A percentile compares a stretch with the other conserved stretches of the same genome.
phyloP scores from a whole-genome alignment of 2,329 filamentous ascomycete genomes.

The Aspergillus sergii region DNA sequence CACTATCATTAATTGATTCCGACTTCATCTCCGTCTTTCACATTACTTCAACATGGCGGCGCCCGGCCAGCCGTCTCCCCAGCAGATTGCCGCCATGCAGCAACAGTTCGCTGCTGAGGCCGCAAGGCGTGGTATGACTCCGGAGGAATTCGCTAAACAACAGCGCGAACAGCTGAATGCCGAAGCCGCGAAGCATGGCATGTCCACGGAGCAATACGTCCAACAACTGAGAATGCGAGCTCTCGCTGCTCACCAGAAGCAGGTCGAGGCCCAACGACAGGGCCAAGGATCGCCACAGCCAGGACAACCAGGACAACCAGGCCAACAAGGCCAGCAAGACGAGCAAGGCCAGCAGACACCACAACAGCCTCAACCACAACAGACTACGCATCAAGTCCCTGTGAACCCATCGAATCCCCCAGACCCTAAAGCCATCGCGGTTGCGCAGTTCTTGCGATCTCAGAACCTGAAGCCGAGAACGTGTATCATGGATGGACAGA shows the following conservation, averaged over 20 bases:
- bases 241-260: slow-evolving; percentile 47
- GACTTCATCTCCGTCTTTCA: slow-evolving; percentile 8
- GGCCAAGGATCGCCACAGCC: slow-evolving; percentile 37
- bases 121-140: slow-evolving; percentile 78
- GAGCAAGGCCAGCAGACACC: slow-evolving; percentile 36
- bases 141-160: slow-evolving; percentile 77
- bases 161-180: slow-evolving; percentile 49
- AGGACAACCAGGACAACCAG: slow-evolving; percentile 41
- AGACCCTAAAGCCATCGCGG: slow-evolving; percentile 82
- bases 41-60: slow-evolving; percentile 35
- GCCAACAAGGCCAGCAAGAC: slow-evolving; percentile 32
- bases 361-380: slow-evolving; percentile 30
- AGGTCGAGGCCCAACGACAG: slow-evolving; percentile 38
- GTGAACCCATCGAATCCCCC: slow-evolving; percentile 63
- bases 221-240: slow-evolving; percentile 49
- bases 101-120: slow-evolving; percentile 81
- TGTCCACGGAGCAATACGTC: slow-evolving; percentile 55
- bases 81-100: slow-evolving; percentile 85
- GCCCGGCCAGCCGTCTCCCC: slow-evolving; percentile 64
- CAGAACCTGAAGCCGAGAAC: slow-evolving; percentile 89
- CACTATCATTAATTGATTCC: background rate
- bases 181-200: slow-evolving; percentile 54
- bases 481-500: slow-evolving; percentile 90
- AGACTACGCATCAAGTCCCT: slow-evolving; percentile 50
- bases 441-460: slow-evolving; percentile 81